Conservation (phyloP, 2,329 filamentous ascomycete genomes). For the Fusarium oxysporum region DNA sequence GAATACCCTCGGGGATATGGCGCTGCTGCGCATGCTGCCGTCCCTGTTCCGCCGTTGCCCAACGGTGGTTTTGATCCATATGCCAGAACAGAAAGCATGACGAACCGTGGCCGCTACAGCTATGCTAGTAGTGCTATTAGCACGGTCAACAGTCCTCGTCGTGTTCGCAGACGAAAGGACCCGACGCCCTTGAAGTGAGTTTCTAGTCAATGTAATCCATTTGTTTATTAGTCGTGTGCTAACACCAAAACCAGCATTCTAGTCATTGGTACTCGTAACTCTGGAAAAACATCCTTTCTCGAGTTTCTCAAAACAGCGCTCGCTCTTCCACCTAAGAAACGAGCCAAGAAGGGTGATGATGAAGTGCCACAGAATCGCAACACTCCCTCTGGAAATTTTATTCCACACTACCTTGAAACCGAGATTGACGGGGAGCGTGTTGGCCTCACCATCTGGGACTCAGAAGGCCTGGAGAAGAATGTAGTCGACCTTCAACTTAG, state of each 20-base stretch:
- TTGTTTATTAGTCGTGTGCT: background rate
- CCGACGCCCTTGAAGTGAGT: constrained; percentile 98
- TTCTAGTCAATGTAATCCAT: background rate
- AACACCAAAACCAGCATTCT: constrained; percentile 73
- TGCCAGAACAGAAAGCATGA: constrained; percentile 91
- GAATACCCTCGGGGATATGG: constrained; percentile 57
- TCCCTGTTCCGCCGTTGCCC: constrained; percentile 69
- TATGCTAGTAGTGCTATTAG: constrained; percentile 93
- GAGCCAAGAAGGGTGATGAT: constrained; percentile 65
- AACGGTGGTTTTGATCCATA: constrained; percentile 79
- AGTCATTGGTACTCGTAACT: constrained; percentile 86
- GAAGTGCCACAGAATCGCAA: constrained; percentile 68
- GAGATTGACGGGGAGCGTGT: constrained; percentile 93
- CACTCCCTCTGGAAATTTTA: constrained; percentile 76
- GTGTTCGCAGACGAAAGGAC: constrained; percentile 94
- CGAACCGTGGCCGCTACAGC: constrained; percentile 93
- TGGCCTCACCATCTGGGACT: constrained; percentile 96
- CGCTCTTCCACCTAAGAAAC: constrained; percentile 84
- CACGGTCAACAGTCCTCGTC: constrained; percentile 91
- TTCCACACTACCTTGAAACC: constrained; percentile 90
- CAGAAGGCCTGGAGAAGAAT: constrained; percentile 92
- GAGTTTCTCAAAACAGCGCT: constrained; percentile 92
- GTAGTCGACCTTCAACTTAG: constrained; percentile 94
- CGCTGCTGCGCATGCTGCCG: constrained; percentile 51
- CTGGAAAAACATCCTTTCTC: constrained; percentile 96